Percentiles rank a stretch among this genome's conserved stretches.
Evolutionary conservation across 108 stramenopile genomes (phyloP).

Genomic region (Stephanodiscus triporus): DNA sequence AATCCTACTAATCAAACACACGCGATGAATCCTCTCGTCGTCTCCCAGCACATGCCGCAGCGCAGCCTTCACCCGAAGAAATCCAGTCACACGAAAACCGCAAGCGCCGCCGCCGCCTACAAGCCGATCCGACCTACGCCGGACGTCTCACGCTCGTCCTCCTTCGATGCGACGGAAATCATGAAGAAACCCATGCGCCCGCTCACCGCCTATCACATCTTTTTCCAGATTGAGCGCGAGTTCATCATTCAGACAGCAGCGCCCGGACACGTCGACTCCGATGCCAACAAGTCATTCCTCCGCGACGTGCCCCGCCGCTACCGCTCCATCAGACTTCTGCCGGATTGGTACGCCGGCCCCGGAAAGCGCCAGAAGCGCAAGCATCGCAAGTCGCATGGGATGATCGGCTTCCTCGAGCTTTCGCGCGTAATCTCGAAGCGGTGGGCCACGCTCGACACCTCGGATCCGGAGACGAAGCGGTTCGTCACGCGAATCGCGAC

Average conservation of each 20-base stretch:
- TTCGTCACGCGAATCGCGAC: conserved; percentile 18
- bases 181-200: conserved; percentile 23
- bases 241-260: conserved; percentile 27
- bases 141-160: neutral
- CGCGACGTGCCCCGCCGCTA: conserved; percentile 37
- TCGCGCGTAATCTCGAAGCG: conserved; percentile 57
- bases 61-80: neutral
- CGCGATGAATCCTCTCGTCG: neutral
- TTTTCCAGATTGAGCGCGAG: conserved; percentile 31
- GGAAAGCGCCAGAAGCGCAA: conserved; percentile 26
- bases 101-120: neutral
- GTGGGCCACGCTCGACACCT: conserved; percentile 44
- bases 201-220: conserved; percentile 37
- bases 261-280: neutral
- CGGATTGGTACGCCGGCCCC: conserved; percentile 25
- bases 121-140: neutral
- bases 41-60: neutral
- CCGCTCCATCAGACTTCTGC: conserved; percentile 17
- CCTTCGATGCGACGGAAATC: neutral
- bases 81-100: neutral
- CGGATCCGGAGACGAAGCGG: conserved; percentile 26
- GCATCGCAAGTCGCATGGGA: conserved; percentile 73
- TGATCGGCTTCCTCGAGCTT: conserved; percentile 72
- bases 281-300: conserved; percentile 12
- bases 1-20: too few relatives aligned